A percentile compares a stretch with the other conserved stretches of the same genome.
These are phyloP conservation scores for Apiotrichum mycotoxinovorans DNA, from an alignment of 1,284 basidiomycete species.

Conservation along the genomic window DNA sequence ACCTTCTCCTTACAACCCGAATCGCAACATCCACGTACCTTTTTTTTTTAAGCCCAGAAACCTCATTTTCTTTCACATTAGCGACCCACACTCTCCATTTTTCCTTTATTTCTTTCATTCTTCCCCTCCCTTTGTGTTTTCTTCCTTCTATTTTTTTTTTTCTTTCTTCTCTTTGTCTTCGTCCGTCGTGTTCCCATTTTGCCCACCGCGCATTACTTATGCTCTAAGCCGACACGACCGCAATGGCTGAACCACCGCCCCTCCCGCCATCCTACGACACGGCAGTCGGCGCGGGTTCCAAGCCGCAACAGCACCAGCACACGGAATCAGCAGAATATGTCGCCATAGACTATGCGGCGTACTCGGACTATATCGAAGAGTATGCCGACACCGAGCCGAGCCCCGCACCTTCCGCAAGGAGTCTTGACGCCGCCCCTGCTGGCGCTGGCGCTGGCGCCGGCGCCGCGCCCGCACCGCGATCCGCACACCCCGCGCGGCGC, in stretches of 20 bases:
- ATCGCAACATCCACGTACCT: too few species aligned
- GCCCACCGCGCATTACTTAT: neutral
- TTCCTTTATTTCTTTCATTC: neutral
- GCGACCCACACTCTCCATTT: too few species aligned
- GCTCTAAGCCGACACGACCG: conserved; percentile 6
- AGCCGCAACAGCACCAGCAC: neutral
- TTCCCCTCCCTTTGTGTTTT: neutral
- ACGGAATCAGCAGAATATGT: neutral
- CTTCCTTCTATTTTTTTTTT: neutral
- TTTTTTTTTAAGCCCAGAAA: too few species aligned
- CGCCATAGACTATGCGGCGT: neutral
- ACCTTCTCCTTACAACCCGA: too few species aligned
- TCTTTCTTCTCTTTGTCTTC: neutral
- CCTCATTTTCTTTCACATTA: too few species aligned
- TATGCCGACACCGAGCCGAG: neutral
- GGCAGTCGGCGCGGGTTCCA: neutral
- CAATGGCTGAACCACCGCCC: conserved; percentile 2
- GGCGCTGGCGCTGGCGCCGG: too few species aligned
- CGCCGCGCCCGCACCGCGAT: too few species aligned
- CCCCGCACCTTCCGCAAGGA: neutral
- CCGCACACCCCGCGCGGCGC: too few species aligned
- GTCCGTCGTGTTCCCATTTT: neutral
- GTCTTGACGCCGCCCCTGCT: neutral
- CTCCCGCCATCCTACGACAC: conserved; percentile 16
- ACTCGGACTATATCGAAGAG: conserved; percentile 3